Base-by-base conservation (phyloP, 768 basidiomycete species). In the Gymnopilus junonius region DNA sequence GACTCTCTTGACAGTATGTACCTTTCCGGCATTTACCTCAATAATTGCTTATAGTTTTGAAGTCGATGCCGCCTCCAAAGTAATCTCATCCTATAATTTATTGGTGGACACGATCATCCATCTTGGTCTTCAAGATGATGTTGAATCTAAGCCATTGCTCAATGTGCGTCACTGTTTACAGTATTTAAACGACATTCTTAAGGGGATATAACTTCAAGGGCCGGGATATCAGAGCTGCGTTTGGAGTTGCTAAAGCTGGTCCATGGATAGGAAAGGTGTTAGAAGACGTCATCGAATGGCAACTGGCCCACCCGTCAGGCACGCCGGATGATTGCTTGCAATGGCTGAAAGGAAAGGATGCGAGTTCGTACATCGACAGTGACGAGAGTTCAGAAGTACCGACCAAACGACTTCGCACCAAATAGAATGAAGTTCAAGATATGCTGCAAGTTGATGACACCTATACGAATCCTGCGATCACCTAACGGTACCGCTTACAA, bases 211-310 rank as follows among this genome's bases (percentile, higher is more conserved):
- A 27, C 53, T 57, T 65, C 34, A 67, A 97, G 96, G 96, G 96
- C 1, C 85, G 80, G 29, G 87, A 91, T 59, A 80, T 95, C 34
- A 76, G 84, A 2, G 63, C 74, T 21, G 72, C 85, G 8, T 78
- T 96, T 5, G 83, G 76, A 1, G 80, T 80, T 17, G 71, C 75
- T 2, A 86, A 82, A 64, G 83, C 88, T 1, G 95, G 95, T 1
- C 83, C 87, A 1, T 89, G 94, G 87, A 87, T 89, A 5, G 84
- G 85, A 32, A 76, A 82, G 29, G 82, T 89, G 6, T 79, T 94
- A 20, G 77, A 82, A n/a, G 83, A 81, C 50, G 82, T 98, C 25
- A 70, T 94, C 20, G 85, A 89, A 63, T 99, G 95, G 96, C 94
- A 95, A 69, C 81, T 99, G 7, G 88, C 86, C 35, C 78, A 95